phyloP scores from a whole-genome alignment of 345 rosid genomes.

The Citrus inodora region DNA sequence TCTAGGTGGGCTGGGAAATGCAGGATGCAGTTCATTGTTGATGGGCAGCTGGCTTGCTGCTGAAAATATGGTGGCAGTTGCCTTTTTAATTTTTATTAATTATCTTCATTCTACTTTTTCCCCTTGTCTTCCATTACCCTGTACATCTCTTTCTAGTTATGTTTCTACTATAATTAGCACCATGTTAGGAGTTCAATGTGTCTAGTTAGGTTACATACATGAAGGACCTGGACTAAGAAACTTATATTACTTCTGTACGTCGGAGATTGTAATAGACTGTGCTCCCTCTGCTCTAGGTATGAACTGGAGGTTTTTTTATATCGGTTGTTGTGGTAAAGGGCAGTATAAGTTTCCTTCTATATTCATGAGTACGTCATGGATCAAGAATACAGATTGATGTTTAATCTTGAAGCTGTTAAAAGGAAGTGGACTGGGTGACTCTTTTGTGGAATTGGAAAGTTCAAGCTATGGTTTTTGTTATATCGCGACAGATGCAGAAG shows the following conservation, averaged over 20 bases:
- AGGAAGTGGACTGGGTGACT: slow-evolving; percentile 22
- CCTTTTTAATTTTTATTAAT: not conserved
- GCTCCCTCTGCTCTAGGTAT: slow-evolving; percentile 23
- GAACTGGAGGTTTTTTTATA: slow-evolving; percentile 23
- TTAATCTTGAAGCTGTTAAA: slow-evolving; percentile 18
- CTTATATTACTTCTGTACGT: slow-evolving; percentile 1
- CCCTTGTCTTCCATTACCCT: not conserved
- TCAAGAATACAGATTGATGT: slow-evolving; percentile 12
- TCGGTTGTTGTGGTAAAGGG: slow-evolving; percentile 13
- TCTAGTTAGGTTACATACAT: slow-evolving; percentile 29
- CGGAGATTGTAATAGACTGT: slow-evolving; percentile 26
- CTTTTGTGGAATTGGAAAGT: slow-evolving; percentile 21
- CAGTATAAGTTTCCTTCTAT: slow-evolving; percentile 7
- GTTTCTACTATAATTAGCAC: not conserved
- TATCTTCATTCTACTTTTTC: slow-evolving; percentile 8
- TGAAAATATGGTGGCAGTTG: slow-evolving; percentile 15
- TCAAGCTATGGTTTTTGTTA: slow-evolving; percentile 9
- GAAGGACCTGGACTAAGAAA: slow-evolving; percentile 26
- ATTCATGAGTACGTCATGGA: slow-evolving; percentile 10
- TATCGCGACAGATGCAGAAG: slow-evolving; percentile 14
- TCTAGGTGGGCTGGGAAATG: slow-evolving; percentile 39
- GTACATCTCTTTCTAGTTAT: not conserved
- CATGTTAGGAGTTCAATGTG: slow-evolving; percentile 5
- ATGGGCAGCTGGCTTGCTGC: slow-evolving; percentile 32
- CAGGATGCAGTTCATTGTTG: slow-evolving; percentile 23